phyloP scores from a whole-genome alignment of 805 yeast genomes.

The Yarrowia hollandica region DNA sequence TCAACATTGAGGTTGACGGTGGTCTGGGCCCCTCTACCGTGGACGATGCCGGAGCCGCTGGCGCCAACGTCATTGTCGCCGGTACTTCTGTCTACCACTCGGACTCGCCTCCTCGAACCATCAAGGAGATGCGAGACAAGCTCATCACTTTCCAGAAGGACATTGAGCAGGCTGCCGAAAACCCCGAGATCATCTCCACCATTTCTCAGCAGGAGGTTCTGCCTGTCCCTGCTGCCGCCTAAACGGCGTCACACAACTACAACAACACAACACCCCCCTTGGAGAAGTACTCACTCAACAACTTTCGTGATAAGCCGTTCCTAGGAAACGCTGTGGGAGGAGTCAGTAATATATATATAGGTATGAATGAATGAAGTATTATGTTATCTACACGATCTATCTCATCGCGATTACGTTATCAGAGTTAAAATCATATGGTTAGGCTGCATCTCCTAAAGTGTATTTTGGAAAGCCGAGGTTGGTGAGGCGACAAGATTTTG shows the following conservation, averaged over 20 bases:
- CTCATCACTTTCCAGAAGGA: constrained; percentile 37
- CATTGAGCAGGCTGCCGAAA: neutral
- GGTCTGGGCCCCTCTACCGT: constrained; percentile 88
- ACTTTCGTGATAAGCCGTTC: constrained; percentile 28
- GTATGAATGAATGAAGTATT: neutral
- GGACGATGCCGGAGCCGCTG: constrained; percentile 88
- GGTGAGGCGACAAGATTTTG: neutral
- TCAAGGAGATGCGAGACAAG: constrained; percentile 42
- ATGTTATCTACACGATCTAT: too few relatives aligned
- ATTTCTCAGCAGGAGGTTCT: neutral
- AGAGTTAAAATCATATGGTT: neutral
- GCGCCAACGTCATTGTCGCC: constrained; percentile 97
- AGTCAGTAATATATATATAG: neutral
- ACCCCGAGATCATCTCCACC: constrained; percentile 14
- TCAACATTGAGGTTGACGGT: constrained; percentile 95
- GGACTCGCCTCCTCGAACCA: constrained; percentile 72
- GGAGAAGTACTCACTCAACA: neutral
- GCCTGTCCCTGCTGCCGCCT: constrained; percentile 7
- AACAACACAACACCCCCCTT: neutral
- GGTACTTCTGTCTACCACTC: constrained; percentile 94
- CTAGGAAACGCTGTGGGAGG: constrained; percentile 22
- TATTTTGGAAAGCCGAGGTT: constrained; percentile 1
- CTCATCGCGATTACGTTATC: neutral
- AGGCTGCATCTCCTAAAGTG: neutral
- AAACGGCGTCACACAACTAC: too few relatives aligned